Conservation (phyloP, 768 basidiomycete species). For the Mycena latifolia region DNA sequence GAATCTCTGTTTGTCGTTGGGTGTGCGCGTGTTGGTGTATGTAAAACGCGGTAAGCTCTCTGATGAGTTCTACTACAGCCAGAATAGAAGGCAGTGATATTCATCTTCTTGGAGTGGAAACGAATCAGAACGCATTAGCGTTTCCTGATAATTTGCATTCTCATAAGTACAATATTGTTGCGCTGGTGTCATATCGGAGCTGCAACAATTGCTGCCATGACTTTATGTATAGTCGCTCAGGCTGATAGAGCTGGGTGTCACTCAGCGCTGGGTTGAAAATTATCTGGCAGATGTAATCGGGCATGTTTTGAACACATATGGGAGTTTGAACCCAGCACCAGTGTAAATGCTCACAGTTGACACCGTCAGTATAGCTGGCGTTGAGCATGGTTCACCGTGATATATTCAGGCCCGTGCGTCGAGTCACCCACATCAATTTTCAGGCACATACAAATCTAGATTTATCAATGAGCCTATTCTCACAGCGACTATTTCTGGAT, state of each 20-base stretch:
- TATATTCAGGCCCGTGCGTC: slow-evolving; percentile 17
- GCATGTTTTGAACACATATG: slow-evolving; percentile 11
- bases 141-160: slow-evolving; percentile 10
- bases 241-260: too few species aligned
- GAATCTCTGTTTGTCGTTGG: slow-evolving; percentile 4
- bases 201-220: slow-evolving; percentile 3
- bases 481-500: slow-evolving; percentile 14
- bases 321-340: slow-evolving; percentile 9
- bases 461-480: slow-evolving; percentile 8
- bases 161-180: slow-evolving; percentile 16
- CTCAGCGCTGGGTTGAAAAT: too few species aligned
- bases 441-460: slow-evolving; percentile 14
- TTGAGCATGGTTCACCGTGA: slow-evolving; percentile 13
- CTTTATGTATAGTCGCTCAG: background rate
- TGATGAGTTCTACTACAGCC: too few species aligned
- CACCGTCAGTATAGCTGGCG: slow-evolving; percentile 7
- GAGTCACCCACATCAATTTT: slow-evolving; percentile 17
- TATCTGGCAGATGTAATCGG: slow-evolving; percentile 8
- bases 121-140: slow-evolving; percentile 8
- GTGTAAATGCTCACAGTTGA: slow-evolving; percentile 16
- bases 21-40: background rate
- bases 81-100: too few species aligned
- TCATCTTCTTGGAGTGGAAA: background rate
- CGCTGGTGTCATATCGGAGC: slow-evolving; percentile 3
- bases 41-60: background rate